These are phyloP conservation scores for Populus hybrid DNA, from an alignment of 441 rosid genomes.

Conservation along the genomic window DNA sequence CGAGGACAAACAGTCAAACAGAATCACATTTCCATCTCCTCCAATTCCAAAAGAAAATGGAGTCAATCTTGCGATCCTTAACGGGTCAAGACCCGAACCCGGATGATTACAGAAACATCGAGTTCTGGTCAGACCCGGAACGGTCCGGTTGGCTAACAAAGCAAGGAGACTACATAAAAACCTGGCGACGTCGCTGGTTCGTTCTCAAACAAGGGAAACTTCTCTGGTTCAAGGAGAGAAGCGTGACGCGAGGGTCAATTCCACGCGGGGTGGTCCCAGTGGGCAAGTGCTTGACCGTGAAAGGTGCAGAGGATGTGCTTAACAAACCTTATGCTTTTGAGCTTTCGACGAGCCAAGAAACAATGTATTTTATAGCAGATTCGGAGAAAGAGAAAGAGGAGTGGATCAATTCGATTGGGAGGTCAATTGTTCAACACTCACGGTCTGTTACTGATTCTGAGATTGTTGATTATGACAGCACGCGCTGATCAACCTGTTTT, in stretches of 20 bases:
- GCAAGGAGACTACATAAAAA: constrained; percentile 81
- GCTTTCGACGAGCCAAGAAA: constrained; percentile 54
- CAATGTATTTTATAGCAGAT: constrained; percentile 76
- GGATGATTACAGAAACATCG: constrained; percentile 48
- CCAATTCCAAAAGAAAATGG: constrained; percentile 12
- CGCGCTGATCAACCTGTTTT: neutral
- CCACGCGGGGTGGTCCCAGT: constrained; percentile 77
- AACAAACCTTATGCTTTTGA: constrained; percentile 74
- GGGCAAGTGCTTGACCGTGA: constrained; percentile 65
- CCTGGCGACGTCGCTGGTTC: constrained; percentile 88
- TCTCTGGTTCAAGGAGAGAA: constrained; percentile 73
- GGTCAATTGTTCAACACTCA: constrained; percentile 78
- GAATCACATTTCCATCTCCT: neutral
- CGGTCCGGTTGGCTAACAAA: constrained; percentile 69
- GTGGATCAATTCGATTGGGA: constrained; percentile 82
- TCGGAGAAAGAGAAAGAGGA: constrained; percentile 82
- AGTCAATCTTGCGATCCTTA: constrained; percentile 24
- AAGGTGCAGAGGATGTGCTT: constrained; percentile 75
- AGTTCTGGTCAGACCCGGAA: constrained; percentile 79
- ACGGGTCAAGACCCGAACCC: constrained; percentile 45
- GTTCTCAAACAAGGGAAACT: constrained; percentile 74
- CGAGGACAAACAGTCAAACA: neutral
- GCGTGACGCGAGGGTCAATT: constrained; percentile 45
- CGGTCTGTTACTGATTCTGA: constrained; percentile 71
- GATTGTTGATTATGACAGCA: constrained; percentile 59